A percentile compares a stretch with the other conserved stretches of the same genome.
Conservation (phyloP, 2,329 filamentous ascomycete genomes). For the Macrophomina tecta region DNA sequence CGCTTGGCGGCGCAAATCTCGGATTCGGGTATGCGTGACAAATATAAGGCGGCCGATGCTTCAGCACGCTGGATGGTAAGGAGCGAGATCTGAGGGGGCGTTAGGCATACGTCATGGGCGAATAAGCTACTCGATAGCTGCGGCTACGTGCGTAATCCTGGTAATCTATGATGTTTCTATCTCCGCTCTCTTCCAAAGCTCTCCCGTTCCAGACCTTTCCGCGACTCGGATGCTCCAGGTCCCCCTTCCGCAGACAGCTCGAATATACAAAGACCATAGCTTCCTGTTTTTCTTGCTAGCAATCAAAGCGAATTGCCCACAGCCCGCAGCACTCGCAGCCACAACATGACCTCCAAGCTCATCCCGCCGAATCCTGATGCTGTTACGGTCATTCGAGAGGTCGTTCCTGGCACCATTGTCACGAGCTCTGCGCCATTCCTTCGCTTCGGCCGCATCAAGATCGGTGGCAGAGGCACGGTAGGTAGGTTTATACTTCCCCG, state of each 20-base stretch:
- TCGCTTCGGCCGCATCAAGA: constrained; percentile 77
- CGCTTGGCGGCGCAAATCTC: neutral
- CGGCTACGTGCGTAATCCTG: constrained; percentile 16
- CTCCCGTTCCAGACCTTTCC: constrained; percentile 18
- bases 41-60: neutral
- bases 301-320: neutral
- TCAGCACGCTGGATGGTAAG: neutral
- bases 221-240: neutral
- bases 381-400: constrained; percentile 87
- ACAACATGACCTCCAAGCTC: constrained; percentile 45
- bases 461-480: constrained; percentile 87
- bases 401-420: constrained; percentile 74
- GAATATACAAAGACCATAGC: constrained; percentile 2
- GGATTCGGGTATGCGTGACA: neutral
- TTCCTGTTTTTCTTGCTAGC: neutral
- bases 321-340: neutral
- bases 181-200: constrained; percentile 13
- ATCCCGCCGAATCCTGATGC: constrained; percentile 71
- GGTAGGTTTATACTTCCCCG: constrained; percentile 59
- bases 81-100: neutral
- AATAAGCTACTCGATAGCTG: constrained; percentile 6
- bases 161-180: constrained; percentile 2
- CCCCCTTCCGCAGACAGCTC: too few species aligned
- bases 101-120: constrained; percentile 13
- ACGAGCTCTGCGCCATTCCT: constrained; percentile 85